phyloP scores from a whole-genome alignment of 257 asterid species.

The Pogostemon cablin region DNA sequence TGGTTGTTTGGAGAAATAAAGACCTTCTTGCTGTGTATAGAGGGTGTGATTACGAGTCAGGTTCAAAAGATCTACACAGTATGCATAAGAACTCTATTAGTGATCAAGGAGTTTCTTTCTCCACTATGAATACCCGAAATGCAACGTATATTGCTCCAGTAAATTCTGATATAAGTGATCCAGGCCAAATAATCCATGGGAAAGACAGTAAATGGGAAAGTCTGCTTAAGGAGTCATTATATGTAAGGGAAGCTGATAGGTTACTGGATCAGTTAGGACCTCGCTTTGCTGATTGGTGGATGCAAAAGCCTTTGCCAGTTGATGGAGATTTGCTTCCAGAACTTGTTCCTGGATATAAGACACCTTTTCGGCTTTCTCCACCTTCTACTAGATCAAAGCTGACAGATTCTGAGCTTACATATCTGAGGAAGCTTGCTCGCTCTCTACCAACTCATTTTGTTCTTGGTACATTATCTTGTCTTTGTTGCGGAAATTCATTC shows the following conservation, averaged over 20 bases:
- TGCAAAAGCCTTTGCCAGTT: conserved; percentile 87
- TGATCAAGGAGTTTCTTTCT: conserved; percentile 36
- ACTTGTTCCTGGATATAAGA: conserved; percentile 67
- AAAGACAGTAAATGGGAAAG: conserved; percentile 42
- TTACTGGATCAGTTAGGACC: conserved; percentile 91
- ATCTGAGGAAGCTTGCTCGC: conserved; percentile 79
- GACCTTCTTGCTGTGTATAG: conserved; percentile 80
- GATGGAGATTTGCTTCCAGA: conserved; percentile 91
- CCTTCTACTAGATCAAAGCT: conserved; percentile 70
- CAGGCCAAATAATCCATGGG: conserved; percentile 37
- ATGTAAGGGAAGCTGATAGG: conserved; percentile 82
- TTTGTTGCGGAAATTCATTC: conserved; percentile 9
- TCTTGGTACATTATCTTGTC: conserved; percentile 58
- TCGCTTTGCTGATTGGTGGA: conserved; percentile 96
- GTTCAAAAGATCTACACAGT: conserved; percentile 27
- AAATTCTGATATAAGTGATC: conserved; percentile 37
- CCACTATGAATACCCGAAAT: conserved; percentile 25
- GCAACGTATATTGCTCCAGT: conserved; percentile 29
- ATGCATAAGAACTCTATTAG: conserved; percentile 29
- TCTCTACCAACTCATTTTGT: conserved; percentile 90
- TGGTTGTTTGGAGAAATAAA: conserved; percentile 73
- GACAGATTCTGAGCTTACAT: conserved; percentile 76
- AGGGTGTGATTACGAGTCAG: conserved; percentile 50
- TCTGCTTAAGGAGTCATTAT: conserved; percentile 51
- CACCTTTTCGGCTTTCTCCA: conserved; percentile 78